These are phyloP conservation scores for Antitrichia curtipendula DNA, from an alignment of 225 moss, liverwort and hornwort genomes.

Conservation along the genomic window DNA sequence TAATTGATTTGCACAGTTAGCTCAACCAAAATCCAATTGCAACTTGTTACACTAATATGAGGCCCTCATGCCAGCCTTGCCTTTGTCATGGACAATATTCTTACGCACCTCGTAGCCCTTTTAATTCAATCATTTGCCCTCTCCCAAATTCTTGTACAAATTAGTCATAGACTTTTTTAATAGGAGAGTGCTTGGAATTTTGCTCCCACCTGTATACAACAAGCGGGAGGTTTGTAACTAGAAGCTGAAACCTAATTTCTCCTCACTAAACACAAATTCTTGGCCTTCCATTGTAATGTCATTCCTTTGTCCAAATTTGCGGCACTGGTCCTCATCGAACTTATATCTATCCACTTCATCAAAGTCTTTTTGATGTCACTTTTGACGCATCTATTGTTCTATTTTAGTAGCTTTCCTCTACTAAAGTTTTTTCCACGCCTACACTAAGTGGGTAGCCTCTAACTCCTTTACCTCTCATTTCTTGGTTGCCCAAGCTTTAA, in stretches of 20 bases:
- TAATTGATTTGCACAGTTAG: accelerated
- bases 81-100: accelerated
- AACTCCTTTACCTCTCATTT: accelerated
- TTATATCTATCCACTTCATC: accelerated
- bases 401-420: accelerated
- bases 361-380: neutral
- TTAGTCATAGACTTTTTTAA: accelerated
- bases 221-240: accelerated
- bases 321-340: accelerated
- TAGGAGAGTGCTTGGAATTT: accelerated
- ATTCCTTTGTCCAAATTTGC: neutral
- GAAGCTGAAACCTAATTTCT: accelerated
- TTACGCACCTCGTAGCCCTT: neutral
- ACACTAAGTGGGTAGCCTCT: accelerated
- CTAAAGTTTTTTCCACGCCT: accelerated
- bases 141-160: accelerated
- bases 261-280: accelerated
- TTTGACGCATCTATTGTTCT: accelerated
- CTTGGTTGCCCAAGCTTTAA: accelerated
- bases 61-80: accelerated
- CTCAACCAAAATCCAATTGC: neutral
- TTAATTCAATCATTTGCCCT: accelerated
- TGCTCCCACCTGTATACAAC: accelerated
- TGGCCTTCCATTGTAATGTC: accelerated
- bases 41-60: accelerated